A percentile compares a stretch with the other conserved stretches of the same genome.
Conservation (phyloP, 2,329 filamentous ascomycete genomes). For the Hysterium pulicare region DNA sequence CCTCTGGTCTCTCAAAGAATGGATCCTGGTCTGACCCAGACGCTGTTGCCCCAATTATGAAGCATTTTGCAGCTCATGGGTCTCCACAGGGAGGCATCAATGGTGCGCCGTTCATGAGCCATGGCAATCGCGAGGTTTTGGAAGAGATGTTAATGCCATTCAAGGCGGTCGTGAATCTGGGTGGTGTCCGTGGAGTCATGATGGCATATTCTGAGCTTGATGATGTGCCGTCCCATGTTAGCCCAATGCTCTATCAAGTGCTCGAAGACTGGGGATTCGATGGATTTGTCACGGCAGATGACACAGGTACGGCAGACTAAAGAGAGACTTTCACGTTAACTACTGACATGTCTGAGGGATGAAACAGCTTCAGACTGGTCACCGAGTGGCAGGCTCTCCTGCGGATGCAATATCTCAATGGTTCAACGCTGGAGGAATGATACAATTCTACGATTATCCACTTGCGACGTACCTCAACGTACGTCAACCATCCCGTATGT, state of each 20-base stretch:
- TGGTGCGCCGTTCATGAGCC: slow-evolving; percentile 44
- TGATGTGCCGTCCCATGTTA: slow-evolving; percentile 40
- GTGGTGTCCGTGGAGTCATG: slow-evolving; percentile 44
- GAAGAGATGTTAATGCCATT: slow-evolving; percentile 45
- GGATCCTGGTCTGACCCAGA: slow-evolving; percentile 42
- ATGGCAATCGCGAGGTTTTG: slow-evolving; percentile 43
- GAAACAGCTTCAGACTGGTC: slow-evolving; percentile 28
- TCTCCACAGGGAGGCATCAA: slow-evolving; percentile 44
- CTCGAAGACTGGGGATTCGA: slow-evolving; percentile 42
- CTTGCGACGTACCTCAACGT: slow-evolving; percentile 37
- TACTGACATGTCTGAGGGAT: too few relatives aligned
- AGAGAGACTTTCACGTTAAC: background rate
- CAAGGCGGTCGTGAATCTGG: slow-evolving; percentile 43
- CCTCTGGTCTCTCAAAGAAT: slow-evolving; percentile 45
- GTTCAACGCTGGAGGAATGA: slow-evolving; percentile 46
- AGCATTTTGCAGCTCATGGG: slow-evolving; percentile 48
- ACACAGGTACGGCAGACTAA: slow-evolving; percentile 34
- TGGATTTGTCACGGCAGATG: slow-evolving; percentile 43
- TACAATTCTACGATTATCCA: slow-evolving; percentile 47
- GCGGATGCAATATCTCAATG: slow-evolving; percentile 43
- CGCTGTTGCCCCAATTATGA: slow-evolving; percentile 45
- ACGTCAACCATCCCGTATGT: background rate
- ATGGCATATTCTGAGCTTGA: slow-evolving; percentile 47
- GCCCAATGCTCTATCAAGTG: slow-evolving; percentile 39
- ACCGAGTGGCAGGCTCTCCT: slow-evolving; percentile 38